A percentile compares a stretch with the other conserved stretches of the same genome.
These are phyloP conservation scores for Testicularia cyperi DNA, from an alignment of 1,284 basidiomycete species.

Conservation along the genomic window DNA sequence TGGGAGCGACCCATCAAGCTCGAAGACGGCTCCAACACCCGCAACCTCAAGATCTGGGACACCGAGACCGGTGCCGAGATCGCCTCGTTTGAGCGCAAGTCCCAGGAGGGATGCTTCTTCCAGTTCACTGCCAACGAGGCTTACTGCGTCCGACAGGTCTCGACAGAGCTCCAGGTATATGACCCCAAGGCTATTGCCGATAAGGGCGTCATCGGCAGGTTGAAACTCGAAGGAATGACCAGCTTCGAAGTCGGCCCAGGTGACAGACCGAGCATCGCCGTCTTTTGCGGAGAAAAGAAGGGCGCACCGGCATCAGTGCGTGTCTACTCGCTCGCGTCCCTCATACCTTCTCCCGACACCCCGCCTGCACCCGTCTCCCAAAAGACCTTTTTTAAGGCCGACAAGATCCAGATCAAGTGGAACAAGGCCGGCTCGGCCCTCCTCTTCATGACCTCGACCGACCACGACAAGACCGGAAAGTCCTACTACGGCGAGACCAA, in stretches of 20 bases:
- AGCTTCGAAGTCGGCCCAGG: conserved; percentile 77
- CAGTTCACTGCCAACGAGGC: conserved; percentile 90
- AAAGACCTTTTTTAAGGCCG: conserved; percentile 95
- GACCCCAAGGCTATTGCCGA: conserved; percentile 72
- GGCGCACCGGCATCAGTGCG: conserved; percentile 88
- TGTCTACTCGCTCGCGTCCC: conserved; percentile 74
- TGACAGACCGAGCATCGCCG: conserved; percentile 77
- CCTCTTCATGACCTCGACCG: conserved; percentile 86
- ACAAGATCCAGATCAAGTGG: conserved; percentile 93
- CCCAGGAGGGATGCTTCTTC: conserved; percentile 71
- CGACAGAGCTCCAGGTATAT: conserved; percentile 85
- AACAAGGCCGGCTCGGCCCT: conserved; percentile 75
- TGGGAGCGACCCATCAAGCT: conserved; percentile 83
- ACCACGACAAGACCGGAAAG: conserved; percentile 95
- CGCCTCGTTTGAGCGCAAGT: conserved; percentile 78
- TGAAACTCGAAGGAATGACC: conserved; percentile 78
- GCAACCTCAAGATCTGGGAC: conserved; percentile 83
- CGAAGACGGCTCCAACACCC: conserved; percentile 74
- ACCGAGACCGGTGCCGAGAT: conserved; percentile 78
- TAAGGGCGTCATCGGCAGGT: conserved; percentile 76
- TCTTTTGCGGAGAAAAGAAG: conserved; percentile 93
- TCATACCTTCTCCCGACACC: conserved; percentile 69
- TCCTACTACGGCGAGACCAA: conserved; percentile 98
- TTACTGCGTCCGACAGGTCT: conserved; percentile 79
- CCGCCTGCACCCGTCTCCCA: conserved; percentile 64